Percentiles rank a stretch among this genome's conserved stretches.
These are phyloP conservation scores for Colletotrichum aenigma DNA, from an alignment of 2,329 filamentous ascomycete species.

Conservation along the genomic window DNA sequence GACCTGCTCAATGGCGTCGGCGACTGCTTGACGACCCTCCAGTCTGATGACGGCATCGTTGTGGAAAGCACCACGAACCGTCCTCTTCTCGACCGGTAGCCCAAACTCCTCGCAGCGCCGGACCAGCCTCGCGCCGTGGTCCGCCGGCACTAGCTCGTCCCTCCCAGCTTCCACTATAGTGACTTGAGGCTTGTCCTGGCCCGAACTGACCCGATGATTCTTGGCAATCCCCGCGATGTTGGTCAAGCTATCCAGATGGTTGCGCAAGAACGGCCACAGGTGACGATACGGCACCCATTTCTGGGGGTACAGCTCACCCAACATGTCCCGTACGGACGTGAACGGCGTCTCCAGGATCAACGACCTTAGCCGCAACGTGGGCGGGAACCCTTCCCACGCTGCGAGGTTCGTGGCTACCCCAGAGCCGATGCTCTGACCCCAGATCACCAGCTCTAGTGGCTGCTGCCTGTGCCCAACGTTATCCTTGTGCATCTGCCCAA, in stretches of 20 bases:
- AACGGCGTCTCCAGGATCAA: conserved; percentile 80
- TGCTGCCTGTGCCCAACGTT: background rate
- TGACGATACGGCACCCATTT: conserved; percentile 81
- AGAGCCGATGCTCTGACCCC: conserved; percentile 80
- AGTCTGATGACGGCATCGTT: conserved; percentile 57
- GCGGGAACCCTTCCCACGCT: conserved; percentile 31
- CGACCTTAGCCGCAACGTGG: conserved; percentile 45
- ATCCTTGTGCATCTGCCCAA: conserved; percentile 46
- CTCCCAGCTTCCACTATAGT: conserved; percentile 58
- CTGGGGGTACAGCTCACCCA: conserved; percentile 75
- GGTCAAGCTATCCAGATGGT: conserved; percentile 58
- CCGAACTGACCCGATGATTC: conserved; percentile 25
- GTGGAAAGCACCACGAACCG: conserved; percentile 56
- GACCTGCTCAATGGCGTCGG: conserved; percentile 43
- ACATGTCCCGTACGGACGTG: conserved; percentile 71
- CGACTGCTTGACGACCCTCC: conserved; percentile 48
- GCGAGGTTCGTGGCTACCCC: conserved; percentile 71
- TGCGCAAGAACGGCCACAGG: conserved; percentile 75
- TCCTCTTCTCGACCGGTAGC: conserved; percentile 47
- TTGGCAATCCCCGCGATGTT: conserved; percentile 51
- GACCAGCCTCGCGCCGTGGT: conserved; percentile 51
- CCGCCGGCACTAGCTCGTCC: conserved; percentile 62
- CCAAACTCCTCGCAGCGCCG: conserved; percentile 52
- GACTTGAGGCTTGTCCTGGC: conserved; percentile 9
- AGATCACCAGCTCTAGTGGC: conserved; percentile 59